phyloP scores from a whole-genome alignment of 1,284 basidiomycete genomes.

The Fistulina hepatica region DNA sequence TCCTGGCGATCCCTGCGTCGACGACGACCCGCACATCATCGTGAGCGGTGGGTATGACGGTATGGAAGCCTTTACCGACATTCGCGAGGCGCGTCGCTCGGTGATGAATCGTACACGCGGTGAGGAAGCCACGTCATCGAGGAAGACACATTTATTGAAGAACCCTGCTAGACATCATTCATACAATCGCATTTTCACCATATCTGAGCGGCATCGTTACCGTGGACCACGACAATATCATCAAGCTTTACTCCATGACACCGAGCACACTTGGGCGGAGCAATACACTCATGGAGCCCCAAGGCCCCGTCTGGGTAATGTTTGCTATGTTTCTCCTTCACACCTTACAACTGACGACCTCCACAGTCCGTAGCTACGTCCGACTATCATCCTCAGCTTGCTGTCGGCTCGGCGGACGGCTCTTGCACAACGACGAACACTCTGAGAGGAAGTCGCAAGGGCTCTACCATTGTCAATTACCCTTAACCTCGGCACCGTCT shows the following conservation, averaged over 20 bases:
- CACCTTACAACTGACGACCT: slow-evolving; percentile 2
- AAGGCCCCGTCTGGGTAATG: slow-evolving; percentile 73
- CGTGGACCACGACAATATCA: slow-evolving; percentile 67
- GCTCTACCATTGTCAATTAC: slow-evolving; percentile 52
- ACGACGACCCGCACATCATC: slow-evolving; percentile 59
- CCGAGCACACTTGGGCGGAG: slow-evolving; percentile 67
- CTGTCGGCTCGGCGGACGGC: slow-evolving; percentile 75
- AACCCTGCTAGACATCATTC: slow-evolving; percentile 49
- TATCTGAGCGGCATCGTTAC: slow-evolving; percentile 58
- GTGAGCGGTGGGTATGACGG: slow-evolving; percentile 73
- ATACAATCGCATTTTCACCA: slow-evolving; percentile 50
- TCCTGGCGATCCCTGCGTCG: slow-evolving; percentile 34
- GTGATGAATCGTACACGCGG: slow-evolving; percentile 70
- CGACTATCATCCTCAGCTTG: slow-evolving; percentile 80
- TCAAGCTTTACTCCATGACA: slow-evolving; percentile 62
- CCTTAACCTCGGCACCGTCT: not conserved
- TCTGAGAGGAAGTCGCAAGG: slow-evolving; percentile 55
- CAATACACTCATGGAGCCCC: slow-evolving; percentile 57
- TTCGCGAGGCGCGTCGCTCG: slow-evolving; percentile 51
- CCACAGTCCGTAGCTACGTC: slow-evolving; percentile 61
- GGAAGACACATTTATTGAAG: not conserved
- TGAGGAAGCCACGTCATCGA: slow-evolving; percentile 16
- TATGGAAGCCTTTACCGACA: slow-evolving; percentile 59
- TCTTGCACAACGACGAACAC: slow-evolving; percentile 62
- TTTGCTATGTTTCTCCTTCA: not conserved